These are phyloP conservation scores for Saturnispora dispora DNA, from an alignment of 805 yeast species.

Conservation along the genomic window DNA sequence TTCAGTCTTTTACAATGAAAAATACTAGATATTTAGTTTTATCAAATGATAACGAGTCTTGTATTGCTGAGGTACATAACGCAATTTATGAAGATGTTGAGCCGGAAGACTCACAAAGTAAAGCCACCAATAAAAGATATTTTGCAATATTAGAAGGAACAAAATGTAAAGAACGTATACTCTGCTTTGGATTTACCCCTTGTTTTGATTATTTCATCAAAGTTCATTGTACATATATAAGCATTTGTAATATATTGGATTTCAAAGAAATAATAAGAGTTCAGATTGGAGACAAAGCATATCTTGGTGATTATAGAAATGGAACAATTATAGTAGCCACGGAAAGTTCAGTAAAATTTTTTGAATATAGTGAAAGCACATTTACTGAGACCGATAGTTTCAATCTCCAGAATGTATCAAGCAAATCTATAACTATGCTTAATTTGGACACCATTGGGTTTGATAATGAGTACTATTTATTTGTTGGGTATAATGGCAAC, in stretches of 20 bases:
- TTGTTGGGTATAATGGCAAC: conserved; percentile 1
- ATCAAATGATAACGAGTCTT: not conserved
- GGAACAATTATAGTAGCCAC: not conserved
- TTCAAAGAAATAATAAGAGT: not conserved
- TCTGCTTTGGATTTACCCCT: not conserved
- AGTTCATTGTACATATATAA: not conserved
- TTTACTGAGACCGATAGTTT: not conserved
- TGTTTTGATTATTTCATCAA: not conserved
- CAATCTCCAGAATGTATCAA: no score
- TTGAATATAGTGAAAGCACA: not conserved
- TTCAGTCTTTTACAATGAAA: not conserved
- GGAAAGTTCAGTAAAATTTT: not conserved
- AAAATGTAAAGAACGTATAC: not conserved
- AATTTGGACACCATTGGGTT: not conserved
- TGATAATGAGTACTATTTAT: not conserved
- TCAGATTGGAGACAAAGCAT: not conserved
- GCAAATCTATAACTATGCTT: not conserved
- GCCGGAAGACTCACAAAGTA: not conserved
- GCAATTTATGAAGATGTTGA: not conserved
- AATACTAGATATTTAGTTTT: not conserved
- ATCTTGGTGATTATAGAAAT: not conserved
- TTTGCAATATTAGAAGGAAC: not conserved
- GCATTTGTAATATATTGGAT: not conserved
- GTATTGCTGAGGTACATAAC: not conserved
- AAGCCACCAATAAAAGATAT: not conserved